Evolutionary conservation across 768 basidiomycete species (phyloP), one percentile per base, ranked within the genome.

Genomic region (Crassisporium funariophilum): DNA sequence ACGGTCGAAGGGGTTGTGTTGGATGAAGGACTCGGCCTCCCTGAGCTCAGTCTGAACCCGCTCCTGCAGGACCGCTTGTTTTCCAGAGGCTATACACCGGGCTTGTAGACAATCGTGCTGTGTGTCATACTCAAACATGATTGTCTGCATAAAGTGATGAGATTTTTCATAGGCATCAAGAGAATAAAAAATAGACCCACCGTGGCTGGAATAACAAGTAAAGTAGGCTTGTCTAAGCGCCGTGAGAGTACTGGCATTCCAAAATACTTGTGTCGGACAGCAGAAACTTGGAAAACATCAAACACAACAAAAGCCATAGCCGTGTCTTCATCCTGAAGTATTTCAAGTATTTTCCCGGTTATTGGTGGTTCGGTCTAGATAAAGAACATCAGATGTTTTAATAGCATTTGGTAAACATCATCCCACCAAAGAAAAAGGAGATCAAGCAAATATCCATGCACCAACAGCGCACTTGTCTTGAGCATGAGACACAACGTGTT

Each of bases 361-460:
- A 58, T 42, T 11, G 34, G 20, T 47, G 47, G 17, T 8, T 20
- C 38, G 27, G 24, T 24, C 49, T 53, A 39, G 35, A 44, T 25
- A 16, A 43, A 35, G 23, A 38, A 22, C 37, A 49, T 36, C 10
- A 35, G 33, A 20, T 11, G 35, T 13, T 27, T 13, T 17, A 25
- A 20, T 21, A 5, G 19, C n/a, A 25, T 36, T 29, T 21, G 22
- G 31, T 34, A 23, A 17, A 4, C 37, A 13, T 36, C 6, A 22
- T 31, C 25, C 4, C 22, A 41, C 50, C 38, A 54, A 53, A 22
- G 25, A 25, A 15, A 55, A 39, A 10, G 55, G 52, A 6, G 58
- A 55, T 23, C 25, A 53, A 17, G 58, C 60, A 50, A 60, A 57
- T 13, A 63, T 45, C 61, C 61, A 65, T 11, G 57, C 61, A 19